phyloP scores from a whole-genome alignment of 2,329 filamentous ascomycete species.

The Pseudogymnoascus sp. region DNA sequence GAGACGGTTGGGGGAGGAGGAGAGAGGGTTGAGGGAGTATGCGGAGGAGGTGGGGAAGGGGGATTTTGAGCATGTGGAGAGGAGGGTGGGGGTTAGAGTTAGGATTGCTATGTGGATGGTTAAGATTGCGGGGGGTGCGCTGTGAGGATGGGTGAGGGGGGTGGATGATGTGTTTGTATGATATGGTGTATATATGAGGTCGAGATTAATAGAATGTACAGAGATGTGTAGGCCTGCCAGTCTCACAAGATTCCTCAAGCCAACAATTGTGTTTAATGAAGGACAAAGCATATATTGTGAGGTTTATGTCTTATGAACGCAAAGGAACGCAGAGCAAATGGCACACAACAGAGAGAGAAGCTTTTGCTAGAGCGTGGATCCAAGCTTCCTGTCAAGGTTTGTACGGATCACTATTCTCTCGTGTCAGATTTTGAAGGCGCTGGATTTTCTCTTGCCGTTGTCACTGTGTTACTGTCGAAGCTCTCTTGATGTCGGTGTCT shows the following conservation, averaged over 20 bases:
- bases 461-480: neutral
- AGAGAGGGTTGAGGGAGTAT: constrained; percentile 71
- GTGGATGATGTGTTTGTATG: neutral
- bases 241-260: neutral
- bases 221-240: neutral
- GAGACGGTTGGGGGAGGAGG: constrained; percentile 68
- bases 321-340: neutral
- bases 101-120: constrained; percentile 93
- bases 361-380: neutral
- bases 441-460: neutral
- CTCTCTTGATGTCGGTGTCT: neutral
- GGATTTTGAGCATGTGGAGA: constrained; percentile 74
- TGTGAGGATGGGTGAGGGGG: constrained; percentile 43
- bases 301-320: neutral
- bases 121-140: constrained; percentile 74
- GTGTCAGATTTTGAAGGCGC: neutral
- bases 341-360: neutral
- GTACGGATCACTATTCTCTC: neutral
- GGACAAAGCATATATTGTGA: neutral
- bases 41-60: constrained; percentile 63
- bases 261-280: neutral
- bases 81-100: constrained; percentile 80
- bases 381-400: neutral
- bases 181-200: neutral
- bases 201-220: neutral